phyloP scores from a whole-genome alignment of 805 yeast genomes.

The Kodamaea fukazawae region DNA sequence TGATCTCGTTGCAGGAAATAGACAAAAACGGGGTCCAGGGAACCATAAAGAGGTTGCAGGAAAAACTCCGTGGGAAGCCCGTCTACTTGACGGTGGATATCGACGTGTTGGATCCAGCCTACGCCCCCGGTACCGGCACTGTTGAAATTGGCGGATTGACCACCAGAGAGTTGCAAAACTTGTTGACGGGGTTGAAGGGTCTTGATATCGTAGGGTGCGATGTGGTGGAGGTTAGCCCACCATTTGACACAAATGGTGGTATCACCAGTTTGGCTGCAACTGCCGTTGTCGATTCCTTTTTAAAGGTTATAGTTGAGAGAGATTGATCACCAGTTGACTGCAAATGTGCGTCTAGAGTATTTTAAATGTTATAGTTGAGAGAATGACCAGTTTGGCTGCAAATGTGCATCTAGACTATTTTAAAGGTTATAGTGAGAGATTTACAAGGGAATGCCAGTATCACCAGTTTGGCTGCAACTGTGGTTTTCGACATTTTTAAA shows the following conservation, averaged over 20 bases:
- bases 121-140: constrained; percentile 79
- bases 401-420: no score
- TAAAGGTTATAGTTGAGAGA: constrained; percentile 43
- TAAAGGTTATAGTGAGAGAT: no score
- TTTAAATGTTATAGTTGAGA: no score
- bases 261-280: constrained; percentile 65
- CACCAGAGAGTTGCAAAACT: constrained; percentile 54
- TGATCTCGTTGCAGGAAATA: constrained; percentile 46
- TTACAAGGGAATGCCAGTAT: constrained; percentile 58
- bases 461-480: constrained; percentile 65
- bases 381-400: no score
- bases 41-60: constrained; percentile 32
- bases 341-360: no score
- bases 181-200: constrained; percentile 59
- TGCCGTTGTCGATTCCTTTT: constrained; percentile 52
- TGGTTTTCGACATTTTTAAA: constrained; percentile 53
- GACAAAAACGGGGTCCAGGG: constrained; percentile 39
- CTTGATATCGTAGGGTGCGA: constrained; percentile 71
- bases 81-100: constrained; percentile 50
- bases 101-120: constrained; percentile 70
- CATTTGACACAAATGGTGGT: constrained; percentile 59
- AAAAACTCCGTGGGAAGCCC: constrained; percentile 36
- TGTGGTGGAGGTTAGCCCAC: constrained; percentile 71
- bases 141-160: constrained; percentile 75
- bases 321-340: no score